These are phyloP conservation scores for Euphorbia corollata DNA, from an alignment of 441 rosid species.

Conservation along the genomic window DNA sequence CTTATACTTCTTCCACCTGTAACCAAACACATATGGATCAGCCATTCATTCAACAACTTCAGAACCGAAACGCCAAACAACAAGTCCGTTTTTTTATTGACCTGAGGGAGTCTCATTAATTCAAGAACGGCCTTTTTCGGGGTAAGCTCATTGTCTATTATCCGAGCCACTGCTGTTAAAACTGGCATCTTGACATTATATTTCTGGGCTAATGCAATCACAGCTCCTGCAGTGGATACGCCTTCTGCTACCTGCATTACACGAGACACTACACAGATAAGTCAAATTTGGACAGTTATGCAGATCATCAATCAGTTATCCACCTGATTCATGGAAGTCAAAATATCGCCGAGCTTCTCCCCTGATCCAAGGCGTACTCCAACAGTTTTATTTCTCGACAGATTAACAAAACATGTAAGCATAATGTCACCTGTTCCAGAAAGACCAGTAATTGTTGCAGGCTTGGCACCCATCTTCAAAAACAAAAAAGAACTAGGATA, in stretches of 20 bases:
- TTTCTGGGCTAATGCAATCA: constrained; percentile 85
- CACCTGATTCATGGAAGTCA: constrained; percentile 82
- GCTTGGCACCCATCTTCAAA: constrained; percentile 87
- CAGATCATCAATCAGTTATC: no score
- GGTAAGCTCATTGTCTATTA: constrained; percentile 73
- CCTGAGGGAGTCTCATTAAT: constrained; percentile 91
- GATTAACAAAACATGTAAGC: constrained; percentile 90
- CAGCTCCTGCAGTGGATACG: constrained; percentile 90
- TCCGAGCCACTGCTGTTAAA: constrained; percentile 87
- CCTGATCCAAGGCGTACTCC: constrained; percentile 93
- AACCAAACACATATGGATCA: constrained; percentile 11
- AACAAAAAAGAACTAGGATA: constrained; percentile 8
- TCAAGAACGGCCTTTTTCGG: constrained; percentile 77
- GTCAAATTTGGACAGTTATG: constrained; percentile 10
- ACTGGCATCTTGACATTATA: constrained; percentile 87
- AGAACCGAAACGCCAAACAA: not conserved
- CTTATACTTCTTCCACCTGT: constrained; percentile 84
- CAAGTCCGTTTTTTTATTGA: constrained; percentile 21
- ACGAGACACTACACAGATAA: not conserved
- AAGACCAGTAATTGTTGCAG: constrained; percentile 76
- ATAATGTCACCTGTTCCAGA: constrained; percentile 97
- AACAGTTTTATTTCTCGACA: constrained; percentile 78
- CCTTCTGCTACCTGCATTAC: constrained; percentile 77
- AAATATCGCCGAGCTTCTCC: constrained; percentile 74
- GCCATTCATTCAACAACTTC: not conserved